Evolutionary conservation across 2,329 filamentous ascomycete species (phyloP).

Genomic region (Fusarium xyrophilum): DNA sequence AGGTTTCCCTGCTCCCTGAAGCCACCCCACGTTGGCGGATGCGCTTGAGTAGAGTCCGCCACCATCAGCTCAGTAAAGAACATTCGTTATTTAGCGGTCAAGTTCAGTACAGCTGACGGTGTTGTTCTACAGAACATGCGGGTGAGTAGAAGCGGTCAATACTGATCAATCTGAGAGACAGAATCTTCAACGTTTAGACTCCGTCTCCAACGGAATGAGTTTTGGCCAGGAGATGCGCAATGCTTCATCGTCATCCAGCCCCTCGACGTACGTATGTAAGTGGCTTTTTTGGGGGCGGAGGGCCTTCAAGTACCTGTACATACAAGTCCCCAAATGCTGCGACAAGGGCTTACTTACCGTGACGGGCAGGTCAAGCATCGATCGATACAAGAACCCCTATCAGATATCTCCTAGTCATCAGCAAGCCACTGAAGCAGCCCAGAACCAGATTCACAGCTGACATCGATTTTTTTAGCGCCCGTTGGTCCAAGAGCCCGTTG

Average conservation of each 20-base stretch:
- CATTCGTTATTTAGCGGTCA: conserved; percentile 20
- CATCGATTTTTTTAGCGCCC: conserved; percentile 2
- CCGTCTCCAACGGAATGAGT: background rate
- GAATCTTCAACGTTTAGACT: background rate
- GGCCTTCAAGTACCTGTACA: conserved; percentile 21
- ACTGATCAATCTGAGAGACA: background rate
- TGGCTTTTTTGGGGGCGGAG: conserved; percentile 26
- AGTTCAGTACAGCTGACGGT: background rate
- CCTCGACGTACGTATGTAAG: conserved; percentile 18
- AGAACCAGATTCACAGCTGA: conserved; percentile 6
- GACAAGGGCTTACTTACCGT: conserved; percentile 28
- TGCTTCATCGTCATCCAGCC: conserved; percentile 33
- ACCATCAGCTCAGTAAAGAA: conserved; percentile 17
- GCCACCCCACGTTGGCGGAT: conserved; percentile 24
- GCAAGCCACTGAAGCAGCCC: background rate
- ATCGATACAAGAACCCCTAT: conserved; percentile 20
- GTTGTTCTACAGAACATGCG: background rate
- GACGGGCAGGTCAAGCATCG: conserved; percentile 29
- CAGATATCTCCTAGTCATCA: conserved; percentile 4
- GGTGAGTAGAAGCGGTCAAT: background rate
- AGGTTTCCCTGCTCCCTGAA: background rate
- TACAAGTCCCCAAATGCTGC: background rate
- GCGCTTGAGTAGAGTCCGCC: conserved; percentile 20
- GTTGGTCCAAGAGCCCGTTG: conserved; percentile 26
- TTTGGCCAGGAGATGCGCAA: conserved; percentile 15